Conservation (phyloP, 176 grass and related monocot genomes). For the Poa annua region DNA sequence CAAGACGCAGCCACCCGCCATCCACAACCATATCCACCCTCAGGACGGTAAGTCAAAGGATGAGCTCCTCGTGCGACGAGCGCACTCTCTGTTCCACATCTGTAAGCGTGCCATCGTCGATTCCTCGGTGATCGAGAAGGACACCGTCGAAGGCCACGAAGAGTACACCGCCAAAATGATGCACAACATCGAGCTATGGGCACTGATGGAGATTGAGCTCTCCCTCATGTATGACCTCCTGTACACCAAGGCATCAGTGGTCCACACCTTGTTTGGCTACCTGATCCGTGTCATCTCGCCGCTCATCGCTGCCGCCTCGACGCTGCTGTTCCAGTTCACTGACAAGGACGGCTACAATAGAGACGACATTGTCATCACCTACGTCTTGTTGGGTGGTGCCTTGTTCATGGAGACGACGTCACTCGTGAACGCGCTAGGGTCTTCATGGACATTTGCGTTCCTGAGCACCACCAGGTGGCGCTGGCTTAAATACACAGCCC, state of each 20-base stretch:
- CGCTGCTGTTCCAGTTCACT: background rate
- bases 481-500: background rate
- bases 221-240: conserved; percentile 8
- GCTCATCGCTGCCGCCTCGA: background rate
- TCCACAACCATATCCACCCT: background rate
- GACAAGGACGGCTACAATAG: background rate
- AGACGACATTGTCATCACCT: background rate
- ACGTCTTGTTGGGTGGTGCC: background rate
- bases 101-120: conserved; percentile 12
- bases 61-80: background rate
- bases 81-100: background rate
- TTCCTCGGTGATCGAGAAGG: background rate
- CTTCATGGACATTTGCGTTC: background rate
- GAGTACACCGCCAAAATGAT: background rate
- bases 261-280: background rate
- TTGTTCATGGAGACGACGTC: conserved; percentile 2
- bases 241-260: background rate
- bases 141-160: background rate
- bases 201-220: conserved; percentile 22
- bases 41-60: background rate
- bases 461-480: background rate
- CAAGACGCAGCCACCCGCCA: background rate
- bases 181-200: background rate
- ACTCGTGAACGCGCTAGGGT: background rate
- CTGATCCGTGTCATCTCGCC: background rate